Conservation (phyloP, 164 flowering plant genomes). For the Berberis thunbergii region DNA sequence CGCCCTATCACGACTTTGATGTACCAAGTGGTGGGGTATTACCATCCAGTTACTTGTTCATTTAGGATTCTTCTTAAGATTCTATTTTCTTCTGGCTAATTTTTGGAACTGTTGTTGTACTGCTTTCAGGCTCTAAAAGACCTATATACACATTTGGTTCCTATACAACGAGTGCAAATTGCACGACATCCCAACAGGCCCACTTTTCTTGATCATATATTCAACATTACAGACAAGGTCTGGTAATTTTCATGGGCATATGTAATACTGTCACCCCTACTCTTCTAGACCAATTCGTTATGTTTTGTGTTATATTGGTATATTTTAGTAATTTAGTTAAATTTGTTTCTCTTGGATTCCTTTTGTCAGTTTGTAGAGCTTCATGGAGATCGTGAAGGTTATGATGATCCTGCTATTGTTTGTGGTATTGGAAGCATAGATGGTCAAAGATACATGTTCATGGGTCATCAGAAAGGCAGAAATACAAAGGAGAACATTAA, state of each 20-base stretch:
- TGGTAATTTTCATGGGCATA: conserved; percentile 3
- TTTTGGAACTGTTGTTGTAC: too few relatives aligned
- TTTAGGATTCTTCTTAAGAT: too few relatives aligned
- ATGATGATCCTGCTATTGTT: conserved; percentile 97
- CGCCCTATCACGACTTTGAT: too few relatives aligned
- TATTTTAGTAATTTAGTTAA: not conserved
- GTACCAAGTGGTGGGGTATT: too few relatives aligned
- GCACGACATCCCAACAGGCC: conserved; percentile 97
- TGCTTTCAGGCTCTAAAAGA: conserved; percentile 69
- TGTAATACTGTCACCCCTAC: not conserved
- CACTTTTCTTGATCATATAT: conserved; percentile 87
- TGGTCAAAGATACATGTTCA: conserved; percentile 80
- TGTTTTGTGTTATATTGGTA: not conserved
- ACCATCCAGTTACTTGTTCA: too few relatives aligned
- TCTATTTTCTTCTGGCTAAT: too few relatives aligned
- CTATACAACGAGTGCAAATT: conserved; percentile 83
- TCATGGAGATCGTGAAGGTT: conserved; percentile 97
- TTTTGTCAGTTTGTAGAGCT: conserved; percentile 78
- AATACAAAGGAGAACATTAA: conserved; percentile 87
- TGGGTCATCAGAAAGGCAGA: conserved; percentile 97
- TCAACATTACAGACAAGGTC: conserved; percentile 92
- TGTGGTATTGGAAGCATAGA: conserved; percentile 84
- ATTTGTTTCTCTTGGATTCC: not conserved
- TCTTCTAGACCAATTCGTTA: not conserved
- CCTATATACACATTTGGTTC: conserved; percentile 70